Evolutionary conservation across 176 grass and related monocot genomes (phyloP).

Genomic region (Alloteropsis semialata): DNA sequence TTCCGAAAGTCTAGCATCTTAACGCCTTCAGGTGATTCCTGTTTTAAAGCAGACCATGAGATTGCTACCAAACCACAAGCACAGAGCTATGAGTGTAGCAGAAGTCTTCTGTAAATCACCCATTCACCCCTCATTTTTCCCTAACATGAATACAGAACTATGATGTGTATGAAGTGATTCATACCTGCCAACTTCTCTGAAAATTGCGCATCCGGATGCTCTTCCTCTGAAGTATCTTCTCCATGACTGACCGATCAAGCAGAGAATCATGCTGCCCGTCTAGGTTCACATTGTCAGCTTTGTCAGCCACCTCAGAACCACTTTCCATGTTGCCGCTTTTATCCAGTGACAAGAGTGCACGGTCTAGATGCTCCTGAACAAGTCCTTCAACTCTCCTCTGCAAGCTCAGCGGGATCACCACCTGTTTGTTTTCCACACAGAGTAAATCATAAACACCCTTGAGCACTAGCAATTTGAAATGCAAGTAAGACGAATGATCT

Average conservation of each 20-base stretch:
- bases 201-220: constrained; percentile 85
- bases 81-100: neutral
- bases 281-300: constrained; percentile 34
- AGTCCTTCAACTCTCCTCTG: constrained; percentile 91
- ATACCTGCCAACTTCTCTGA: constrained; percentile 92
- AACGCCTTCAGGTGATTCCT: constrained; percentile 88
- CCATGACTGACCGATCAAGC: constrained; percentile 77
- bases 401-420: constrained; percentile 84
- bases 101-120: constrained; percentile 6
- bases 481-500: neutral
- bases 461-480: constrained; percentile 14
- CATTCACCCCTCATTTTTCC: neutral
- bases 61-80: neutral
- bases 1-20: constrained; percentile 80
- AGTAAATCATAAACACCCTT: neutral
- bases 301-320: constrained; percentile 19
- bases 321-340: constrained; percentile 30
- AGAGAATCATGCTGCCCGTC: constrained; percentile 67
- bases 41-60: constrained; percentile 23
- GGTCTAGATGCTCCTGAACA: constrained; percentile 85
- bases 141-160: constrained; percentile 7
- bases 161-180: neutral
- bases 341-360: constrained; percentile 41
- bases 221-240: constrained; percentile 95
- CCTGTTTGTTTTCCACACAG: constrained; percentile 47